Evolutionary conservation across 2,329 filamentous ascomycete species (phyloP).

Genomic region (Myotisia sp.): DNA sequence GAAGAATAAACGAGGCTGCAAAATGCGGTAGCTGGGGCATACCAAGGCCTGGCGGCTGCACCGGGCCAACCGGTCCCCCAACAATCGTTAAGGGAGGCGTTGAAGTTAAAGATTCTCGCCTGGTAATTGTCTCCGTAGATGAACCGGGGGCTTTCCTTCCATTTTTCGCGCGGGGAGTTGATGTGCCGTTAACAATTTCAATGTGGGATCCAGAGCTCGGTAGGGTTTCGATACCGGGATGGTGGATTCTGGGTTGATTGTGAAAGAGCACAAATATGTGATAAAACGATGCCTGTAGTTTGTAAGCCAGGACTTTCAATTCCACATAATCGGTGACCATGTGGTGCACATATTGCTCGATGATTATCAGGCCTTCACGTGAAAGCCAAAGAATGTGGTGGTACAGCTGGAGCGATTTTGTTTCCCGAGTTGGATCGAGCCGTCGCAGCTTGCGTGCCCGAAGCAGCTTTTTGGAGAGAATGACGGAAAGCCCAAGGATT

Average conservation of each 20-base stretch:
- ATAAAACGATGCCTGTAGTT: conserved; percentile 84
- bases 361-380: conserved; percentile 72
- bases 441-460: conserved; percentile 69
- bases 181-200: conserved; percentile 18
- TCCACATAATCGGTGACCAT: conserved; percentile 66
- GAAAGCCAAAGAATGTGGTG: conserved; percentile 92
- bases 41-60: conserved; percentile 33
- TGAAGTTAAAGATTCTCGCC: conserved; percentile 28
- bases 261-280: conserved; percentile 96
- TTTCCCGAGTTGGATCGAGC: conserved; percentile 63
- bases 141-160: conserved; percentile 8
- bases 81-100: conserved; percentile 37
- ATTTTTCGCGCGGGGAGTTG: conserved; percentile 18
- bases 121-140: conserved; percentile 10
- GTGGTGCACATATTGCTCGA: conserved; percentile 75
- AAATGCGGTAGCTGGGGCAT: conserved; percentile 19
- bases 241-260: conserved; percentile 66
- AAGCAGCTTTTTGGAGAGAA: conserved; percentile 70
- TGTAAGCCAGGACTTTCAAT: conserved; percentile 78
- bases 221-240: conserved; percentile 38
- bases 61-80: conserved; percentile 41
- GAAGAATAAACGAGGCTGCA: conserved; percentile 62
- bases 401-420: conserved; percentile 68
- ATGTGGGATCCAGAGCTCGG: conserved; percentile 14
- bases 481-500: conserved; percentile 76